Evolutionary conservation across 108 stramenopile species (phyloP), one percentile per base, ranked within the genome.

Genomic region (Cyclotella baltica): DNA sequence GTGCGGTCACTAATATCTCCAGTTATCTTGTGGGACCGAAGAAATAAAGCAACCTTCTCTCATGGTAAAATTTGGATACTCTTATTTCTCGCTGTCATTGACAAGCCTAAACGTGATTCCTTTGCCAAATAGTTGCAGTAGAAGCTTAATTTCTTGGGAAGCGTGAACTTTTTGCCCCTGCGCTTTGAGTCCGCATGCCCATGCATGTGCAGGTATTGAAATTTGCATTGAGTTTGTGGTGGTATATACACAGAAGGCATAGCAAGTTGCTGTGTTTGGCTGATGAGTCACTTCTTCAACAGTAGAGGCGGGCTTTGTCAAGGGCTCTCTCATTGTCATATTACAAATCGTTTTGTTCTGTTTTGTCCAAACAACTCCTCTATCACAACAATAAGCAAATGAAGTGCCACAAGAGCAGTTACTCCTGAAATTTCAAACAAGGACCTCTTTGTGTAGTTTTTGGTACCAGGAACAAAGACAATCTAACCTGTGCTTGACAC

Each of bases 291-390:
- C 20, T 55, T 27, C 55, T 22, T 4, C 22, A 11, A 23, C 55
- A 23, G 55, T 27, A 55, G 3, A 1, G 1, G 2, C 2, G 11
- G 30, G 59, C 31, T 10, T 11, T 29, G 59, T 33, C 19, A 3
- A 62, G 59, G 3, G 59, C 34, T 16, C 59, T 62, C 18, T 33
- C 31, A 25, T 35, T 62, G 31, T 62, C 59, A 20, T 33, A 62
- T 1, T 27, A 11, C 55, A 55, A 11, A 10, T 11, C 23, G 2
- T 25, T 23, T 25, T 23, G n/a, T 25, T 27, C 11, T 22, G 55
- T 25, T n/a, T 25, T 62, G 30, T 3, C 59, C 59, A 9, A 19
- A 35, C 13, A 33, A 9, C 1, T 16, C 16, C 19, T 18, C 20
- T 18, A 36, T 16, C 33, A 33, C 34, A 8, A 33, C 3, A 1